A percentile compares a stretch with the other conserved stretches of the same genome.
phyloP scores from a whole-genome alignment of 352 stramenopile genomes.

The Globisporangium camurandrum region DNA sequence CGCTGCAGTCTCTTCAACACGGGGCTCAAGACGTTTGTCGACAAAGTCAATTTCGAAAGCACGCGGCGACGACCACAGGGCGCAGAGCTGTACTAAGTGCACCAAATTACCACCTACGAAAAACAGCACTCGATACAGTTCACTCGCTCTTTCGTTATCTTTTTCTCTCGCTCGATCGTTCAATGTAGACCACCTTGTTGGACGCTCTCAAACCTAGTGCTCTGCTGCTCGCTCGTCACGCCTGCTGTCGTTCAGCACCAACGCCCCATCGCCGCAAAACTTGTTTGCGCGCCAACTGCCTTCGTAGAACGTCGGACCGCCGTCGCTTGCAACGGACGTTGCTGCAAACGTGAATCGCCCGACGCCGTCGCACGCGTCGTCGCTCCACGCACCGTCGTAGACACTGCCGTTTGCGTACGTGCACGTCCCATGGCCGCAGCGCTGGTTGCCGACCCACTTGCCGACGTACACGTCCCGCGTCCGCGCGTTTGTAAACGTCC shows the following conservation, averaged over 20 bases:
- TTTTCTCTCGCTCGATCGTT: no score
- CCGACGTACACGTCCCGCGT: constrained; percentile 66
- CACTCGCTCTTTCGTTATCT: no score
- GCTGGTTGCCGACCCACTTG: constrained; percentile 78
- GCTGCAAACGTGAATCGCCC: constrained; percentile 63
- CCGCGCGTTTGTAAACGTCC: constrained; percentile 43
- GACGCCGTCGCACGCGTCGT: constrained; percentile 72
- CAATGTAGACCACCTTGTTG: not conserved
- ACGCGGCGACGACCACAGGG: constrained; percentile 43
- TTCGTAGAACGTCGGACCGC: constrained; percentile 52
- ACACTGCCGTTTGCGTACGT: constrained; percentile 51
- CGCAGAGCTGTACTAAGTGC: constrained; percentile 24
- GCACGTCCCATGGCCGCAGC: constrained; percentile 51
- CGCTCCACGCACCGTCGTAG: constrained; percentile 81
- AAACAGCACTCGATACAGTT: no score
- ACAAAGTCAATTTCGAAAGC: constrained; percentile 78
- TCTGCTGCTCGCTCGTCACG: constrained; percentile 15
- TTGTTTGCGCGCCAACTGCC: constrained; percentile 75
- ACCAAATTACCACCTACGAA: no score
- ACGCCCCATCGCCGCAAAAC: constrained; percentile 62
- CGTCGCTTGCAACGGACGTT: constrained; percentile 5
- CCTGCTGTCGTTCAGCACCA: constrained; percentile 52
- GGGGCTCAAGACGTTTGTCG: constrained; percentile 82
- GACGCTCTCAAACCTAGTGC: not conserved
- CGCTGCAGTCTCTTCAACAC: constrained; percentile 90